Evolutionary conservation across 1,139 yeast species (phyloP).

Genomic region (Blastobotrys malaysiensis): DNA sequence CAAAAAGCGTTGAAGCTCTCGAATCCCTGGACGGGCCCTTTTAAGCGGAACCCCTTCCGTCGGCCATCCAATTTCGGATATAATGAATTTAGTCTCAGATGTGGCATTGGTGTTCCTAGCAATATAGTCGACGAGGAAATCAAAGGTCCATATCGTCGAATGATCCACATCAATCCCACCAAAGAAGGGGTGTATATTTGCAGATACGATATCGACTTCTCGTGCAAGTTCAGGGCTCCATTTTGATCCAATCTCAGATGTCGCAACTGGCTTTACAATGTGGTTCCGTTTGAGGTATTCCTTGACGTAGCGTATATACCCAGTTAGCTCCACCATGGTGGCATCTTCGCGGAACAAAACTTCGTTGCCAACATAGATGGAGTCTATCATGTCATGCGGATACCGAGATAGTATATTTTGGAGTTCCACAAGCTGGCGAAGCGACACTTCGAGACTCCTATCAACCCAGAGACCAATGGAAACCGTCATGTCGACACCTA

Average conservation of each 20-base stretch:
- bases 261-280: constrained; percentile 44
- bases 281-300: constrained; percentile 31
- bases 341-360: constrained; percentile 53
- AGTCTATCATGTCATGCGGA: constrained; percentile 46
- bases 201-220: constrained; percentile 54
- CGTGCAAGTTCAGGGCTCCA: constrained; percentile 29
- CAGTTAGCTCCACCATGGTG: constrained; percentile 36
- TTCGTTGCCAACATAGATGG: constrained; percentile 59
- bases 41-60: constrained; percentile 50
- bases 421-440: constrained; percentile 39
- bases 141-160: constrained; percentile 51
- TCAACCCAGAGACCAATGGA: constrained; percentile 66
- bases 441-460: constrained; percentile 39
- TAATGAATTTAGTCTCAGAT: constrained; percentile 31
- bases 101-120: constrained; percentile 20
- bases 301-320: constrained; percentile 43
- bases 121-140: constrained; percentile 45
- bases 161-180: constrained; percentile 49
- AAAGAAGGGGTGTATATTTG: constrained; percentile 65
- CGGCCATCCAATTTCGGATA: constrained; percentile 74
- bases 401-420: constrained; percentile 37
- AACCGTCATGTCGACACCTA: constrained; percentile 51
- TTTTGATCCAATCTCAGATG: constrained; percentile 50
- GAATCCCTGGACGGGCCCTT: constrained; percentile 43
- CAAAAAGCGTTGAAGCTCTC: constrained; percentile 45